Base-by-base conservation (phyloP, 176 grass and related monocot genomes). In the Triticum monococcum region DNA sequence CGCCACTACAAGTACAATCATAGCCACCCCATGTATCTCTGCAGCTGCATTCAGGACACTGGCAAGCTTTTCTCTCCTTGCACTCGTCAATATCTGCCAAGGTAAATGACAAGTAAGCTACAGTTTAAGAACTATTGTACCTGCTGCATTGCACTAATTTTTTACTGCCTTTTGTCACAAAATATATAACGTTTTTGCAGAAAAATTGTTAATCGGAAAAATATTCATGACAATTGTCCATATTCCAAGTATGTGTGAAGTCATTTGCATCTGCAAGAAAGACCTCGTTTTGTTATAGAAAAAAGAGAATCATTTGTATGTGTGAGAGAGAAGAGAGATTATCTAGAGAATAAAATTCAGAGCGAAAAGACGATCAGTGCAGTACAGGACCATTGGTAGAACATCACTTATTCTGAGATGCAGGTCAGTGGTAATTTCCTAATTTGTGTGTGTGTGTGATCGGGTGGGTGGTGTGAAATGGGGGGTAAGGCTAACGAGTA, bases 21-120 rank as follows among this genome's bases (percentile, higher is more conserved):
- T 91, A 94, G 60, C 87, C 82, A 81, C 92, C 92, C 92, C 92
- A 94, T 56, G 84, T 94, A 88, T 94, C 46, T 86, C 82, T 94
- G 77, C 92, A 94, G 14, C 60, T 94, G 68, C 92, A 94, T 54
- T 88, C 89, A 63, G 80, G 83, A 85, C 92, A 94, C 12, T 91
- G 89, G 57, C 89, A 94, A 78, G 89, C 92, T 78, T 87, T 89
- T 82, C 48, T 91, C 74, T 94, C 87, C 63, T 87, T 94, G 89
- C 92, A 94, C 82, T 94, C 92, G 79, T 94, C 59, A 79, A 94
- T 88, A 68, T 94, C 92, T 94, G 81, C 8, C 59, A 76, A 83
- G 14, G 45, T 66, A 22, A 89, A 84, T 28, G 12, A 52, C 84
- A 73, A 86, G 6, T 81, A 77, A 43, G 17, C 37, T 64, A 45